Evolutionary conservation across 108 stramenopile species (phyloP), one percentile per base, ranked within the genome.

Genomic region (Halocafeteria seosinensis): DNA sequence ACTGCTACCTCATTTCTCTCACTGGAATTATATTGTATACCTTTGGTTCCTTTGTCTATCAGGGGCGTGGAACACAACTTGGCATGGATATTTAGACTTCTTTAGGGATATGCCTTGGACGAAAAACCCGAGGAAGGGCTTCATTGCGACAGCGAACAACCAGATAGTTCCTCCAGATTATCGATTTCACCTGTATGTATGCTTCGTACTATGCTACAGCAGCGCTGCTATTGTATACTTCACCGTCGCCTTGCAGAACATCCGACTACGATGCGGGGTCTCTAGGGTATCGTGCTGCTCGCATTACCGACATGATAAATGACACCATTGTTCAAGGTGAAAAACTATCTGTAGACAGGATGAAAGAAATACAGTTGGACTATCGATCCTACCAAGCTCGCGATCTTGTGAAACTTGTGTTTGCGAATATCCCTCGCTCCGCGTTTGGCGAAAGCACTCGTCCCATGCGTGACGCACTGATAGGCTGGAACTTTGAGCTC

Each of bases 131-230:
- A 24, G 37, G 8, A 13, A 67, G 3, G 66, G 61, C 11, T 62
- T 61, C 25, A 63, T 67, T 11, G 66, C 37, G 11, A 61, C 66
- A 8, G 66, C 66, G 3, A 67, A 67, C 61, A 67, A 67, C 27
- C 58, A 51, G 6, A 32, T 47, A 0, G 28, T 32, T 30, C 66
- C 66, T 5, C 57, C 57, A 2, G 2, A 33, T 21, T 59, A 59
- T 35, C n/a, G n/a, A n/a, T n/a, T n/a, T n/a, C n/a, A n/a, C n/a
- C n/a, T n/a, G n/a, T n/a, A n/a, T n/a, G n/a, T n/a, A n/a, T n/a
- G n/a, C n/a, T n/a, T n/a, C n/a, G n/a, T n/a, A n/a, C n/a, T n/a
- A n/a, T n/a, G n/a, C n/a, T n/a, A n/a, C n/a, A n/a, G n/a, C n/a
- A n/a, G n/a, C n/a, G n/a, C n/a, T n/a, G n/a, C n/a, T n/a, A 2